Conservation (phyloP, 352 stramenopile genomes). For the Globisporangium ultimum region DNA sequence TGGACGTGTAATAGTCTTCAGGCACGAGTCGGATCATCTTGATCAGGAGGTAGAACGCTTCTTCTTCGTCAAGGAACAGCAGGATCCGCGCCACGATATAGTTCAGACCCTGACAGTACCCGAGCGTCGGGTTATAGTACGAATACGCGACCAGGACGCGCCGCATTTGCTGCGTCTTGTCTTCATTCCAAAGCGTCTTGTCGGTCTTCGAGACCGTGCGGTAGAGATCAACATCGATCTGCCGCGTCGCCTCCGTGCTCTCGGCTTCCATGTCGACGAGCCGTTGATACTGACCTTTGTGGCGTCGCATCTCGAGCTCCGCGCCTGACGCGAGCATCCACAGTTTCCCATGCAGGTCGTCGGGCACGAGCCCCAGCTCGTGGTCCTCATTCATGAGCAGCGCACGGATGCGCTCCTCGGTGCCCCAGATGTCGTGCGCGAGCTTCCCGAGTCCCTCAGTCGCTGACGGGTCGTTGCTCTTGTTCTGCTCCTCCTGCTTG, state of each 20-base stretch:
- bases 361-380: slow-evolving; percentile 47
- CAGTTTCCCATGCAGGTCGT: slow-evolving; percentile 71
- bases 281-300: slow-evolving; percentile 51
- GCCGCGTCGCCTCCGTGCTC: slow-evolving; percentile 65
- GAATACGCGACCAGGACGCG: slow-evolving; percentile 84
- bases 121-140: slow-evolving; percentile 72
- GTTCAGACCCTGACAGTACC: slow-evolving; percentile 88
- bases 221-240: slow-evolving; percentile 85
- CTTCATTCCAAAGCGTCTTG: slow-evolving; percentile 59
- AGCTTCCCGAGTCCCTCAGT: slow-evolving; percentile 59
- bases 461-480: slow-evolving; percentile 25
- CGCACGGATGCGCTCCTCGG: slow-evolving; percentile 76
- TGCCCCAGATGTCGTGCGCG: slow-evolving; percentile 74
- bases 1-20: slow-evolving; percentile 88
- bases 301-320: slow-evolving; percentile 55
- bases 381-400: slow-evolving; percentile 61
- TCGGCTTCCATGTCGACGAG: slow-evolving; percentile 48
- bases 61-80: slow-evolving; percentile 64
- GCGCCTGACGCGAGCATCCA: slow-evolving; percentile 81
- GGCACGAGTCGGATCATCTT: slow-evolving; percentile 76
- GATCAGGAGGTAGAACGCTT: slow-evolving; percentile 81
- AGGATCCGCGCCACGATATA: slow-evolving; percentile 81
- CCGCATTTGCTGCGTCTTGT: slow-evolving; percentile 70
- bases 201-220: slow-evolving; percentile 67
- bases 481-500: slow-evolving; percentile 37